These are phyloP conservation scores for Cytospora mali DNA, from an alignment of 2,329 filamentous ascomycete genomes.

Conservation along the genomic window DNA sequence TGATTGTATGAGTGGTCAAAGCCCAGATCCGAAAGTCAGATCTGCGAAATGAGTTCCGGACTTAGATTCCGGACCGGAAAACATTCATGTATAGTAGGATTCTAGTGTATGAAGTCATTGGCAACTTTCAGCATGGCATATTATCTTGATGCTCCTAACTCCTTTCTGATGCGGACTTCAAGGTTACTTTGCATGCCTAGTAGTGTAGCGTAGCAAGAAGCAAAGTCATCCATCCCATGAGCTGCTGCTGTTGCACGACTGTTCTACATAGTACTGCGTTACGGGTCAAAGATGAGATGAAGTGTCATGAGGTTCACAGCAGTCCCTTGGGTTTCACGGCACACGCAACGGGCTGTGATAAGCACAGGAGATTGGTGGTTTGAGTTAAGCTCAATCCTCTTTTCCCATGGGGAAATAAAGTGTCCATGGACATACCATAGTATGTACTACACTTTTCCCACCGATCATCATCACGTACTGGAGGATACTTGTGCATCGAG, in stretches of 20 bases:
- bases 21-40: slow-evolving; percentile 18
- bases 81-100: too few relatives aligned
- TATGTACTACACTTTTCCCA: neutral
- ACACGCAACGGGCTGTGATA: neutral
- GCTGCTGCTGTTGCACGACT: too few relatives aligned
- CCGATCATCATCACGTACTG: neutral
- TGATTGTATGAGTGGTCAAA: slow-evolving; percentile 19
- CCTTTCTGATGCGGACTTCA: neutral
- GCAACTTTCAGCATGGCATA: too few relatives aligned
- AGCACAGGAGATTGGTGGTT: neutral
- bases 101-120: too few relatives aligned
- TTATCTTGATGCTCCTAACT: too few relatives aligned
- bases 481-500: neutral
- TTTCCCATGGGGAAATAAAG: neutral
- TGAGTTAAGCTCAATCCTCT: neutral
- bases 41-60: slow-evolving; percentile 10
- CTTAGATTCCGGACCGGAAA: neutral
- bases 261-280: neutral
- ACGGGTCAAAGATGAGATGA: neutral
- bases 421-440: neutral
- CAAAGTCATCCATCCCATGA: too few relatives aligned
- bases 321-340: neutral
- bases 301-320: neutral
- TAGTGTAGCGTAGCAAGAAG: too few relatives aligned
- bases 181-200: too few relatives aligned